A percentile compares a stretch with the other conserved stretches of the same genome.
Conservation (phyloP, 352 stramenopile genomes). For the Globisporangium uncinulatum region DNA sequence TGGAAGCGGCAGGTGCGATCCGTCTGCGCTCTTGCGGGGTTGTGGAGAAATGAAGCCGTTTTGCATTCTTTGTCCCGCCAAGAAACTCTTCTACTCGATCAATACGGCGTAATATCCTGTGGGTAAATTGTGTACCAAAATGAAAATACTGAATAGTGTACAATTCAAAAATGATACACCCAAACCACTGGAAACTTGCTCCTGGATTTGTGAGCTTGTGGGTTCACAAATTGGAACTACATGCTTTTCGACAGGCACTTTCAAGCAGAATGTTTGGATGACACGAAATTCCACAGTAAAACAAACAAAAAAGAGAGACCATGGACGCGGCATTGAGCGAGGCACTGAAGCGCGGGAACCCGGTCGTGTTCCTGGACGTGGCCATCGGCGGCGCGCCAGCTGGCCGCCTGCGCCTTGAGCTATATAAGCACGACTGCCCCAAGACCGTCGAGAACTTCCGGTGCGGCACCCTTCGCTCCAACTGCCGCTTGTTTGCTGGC, state of each 20-base stretch:
- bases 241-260: not conserved
- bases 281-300: not conserved
- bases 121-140: not conserved
- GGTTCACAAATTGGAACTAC: not conserved
- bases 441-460: conserved; percentile 97
- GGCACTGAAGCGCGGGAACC: conserved; percentile 90
- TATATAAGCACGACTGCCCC: conserved; percentile 95
- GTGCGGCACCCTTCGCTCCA: conserved; percentile 13
- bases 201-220: not conserved
- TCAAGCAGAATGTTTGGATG: not conserved
- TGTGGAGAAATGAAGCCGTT: not conserved
- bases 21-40: not conserved
- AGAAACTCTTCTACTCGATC: too few relatives aligned
- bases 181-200: not conserved
- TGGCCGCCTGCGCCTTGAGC: conserved; percentile 92
- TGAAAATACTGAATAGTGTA: not conserved
- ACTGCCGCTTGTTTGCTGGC: not conserved
- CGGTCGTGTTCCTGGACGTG: conserved; percentile 96
- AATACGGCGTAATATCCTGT: not conserved
- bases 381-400: conserved; percentile 81
- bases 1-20: not conserved
- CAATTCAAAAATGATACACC: not conserved
- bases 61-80: too few relatives aligned
- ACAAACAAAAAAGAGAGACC: conserved; percentile 7
- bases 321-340: conserved; percentile 89